Percentiles rank a stretch among this genome's conserved stretches.
These are phyloP conservation scores for Furculomyces boomerangus DNA, from an alignment of 371 early-diverging fungal genomes.

Conservation along the genomic window DNA sequence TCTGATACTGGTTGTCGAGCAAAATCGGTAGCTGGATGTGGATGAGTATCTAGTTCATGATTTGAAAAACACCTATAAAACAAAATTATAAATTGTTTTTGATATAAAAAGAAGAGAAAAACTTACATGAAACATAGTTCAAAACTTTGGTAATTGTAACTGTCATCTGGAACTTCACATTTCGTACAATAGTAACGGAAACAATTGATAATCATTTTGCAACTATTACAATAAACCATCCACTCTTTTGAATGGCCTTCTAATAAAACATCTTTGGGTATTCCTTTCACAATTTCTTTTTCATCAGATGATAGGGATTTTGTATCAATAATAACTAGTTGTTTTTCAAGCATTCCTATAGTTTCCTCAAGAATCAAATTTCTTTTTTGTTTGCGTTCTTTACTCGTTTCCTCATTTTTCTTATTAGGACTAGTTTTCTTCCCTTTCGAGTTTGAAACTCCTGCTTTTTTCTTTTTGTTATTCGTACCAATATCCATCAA, in stretches of 20 bases:
- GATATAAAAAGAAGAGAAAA: neutral
- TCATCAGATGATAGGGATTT: neutral
- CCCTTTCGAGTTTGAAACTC: neutral
- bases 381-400: neutral
- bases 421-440: neutral
- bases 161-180: slow-evolving; percentile 53
- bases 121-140: slow-evolving; percentile 36
- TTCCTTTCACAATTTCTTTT: neutral
- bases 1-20: slow-evolving; percentile 41
- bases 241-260: slow-evolving; percentile 21
- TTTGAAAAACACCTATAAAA: slow-evolving; percentile 43
- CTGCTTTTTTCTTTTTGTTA: neutral
- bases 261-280: neutral
- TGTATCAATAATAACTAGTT: neutral
- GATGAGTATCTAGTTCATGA: slow-evolving; percentile 50
- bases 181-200: slow-evolving; percentile 64
- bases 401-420: neutral
- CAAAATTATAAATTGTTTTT: neutral
- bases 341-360: slow-evolving; percentile 2
- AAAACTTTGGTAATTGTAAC: slow-evolving; percentile 39
- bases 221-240: slow-evolving; percentile 41
- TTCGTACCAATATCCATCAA: neutral
- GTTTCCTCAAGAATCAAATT: neutral
- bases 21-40: slow-evolving; percentile 59
- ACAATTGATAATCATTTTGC: slow-evolving; percentile 33